These are phyloP conservation scores for Daldinia caldariorum DNA, from an alignment of 495 filamentous ascomycete species.

Conservation along the genomic window DNA sequence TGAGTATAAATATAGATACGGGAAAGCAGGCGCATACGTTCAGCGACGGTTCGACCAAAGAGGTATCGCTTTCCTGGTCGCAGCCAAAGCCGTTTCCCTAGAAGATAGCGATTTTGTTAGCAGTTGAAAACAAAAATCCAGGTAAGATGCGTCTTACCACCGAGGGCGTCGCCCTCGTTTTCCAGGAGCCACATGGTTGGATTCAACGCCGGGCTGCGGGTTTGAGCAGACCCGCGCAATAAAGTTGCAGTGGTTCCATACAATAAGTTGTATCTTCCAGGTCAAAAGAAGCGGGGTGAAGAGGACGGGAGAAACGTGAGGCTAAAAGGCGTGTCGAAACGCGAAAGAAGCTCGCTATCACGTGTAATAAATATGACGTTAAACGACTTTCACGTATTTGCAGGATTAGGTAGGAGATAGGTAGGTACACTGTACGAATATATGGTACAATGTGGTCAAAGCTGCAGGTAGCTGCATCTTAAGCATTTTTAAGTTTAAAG, in stretches of 20 bases:
- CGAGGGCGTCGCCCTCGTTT: conserved; percentile 62
- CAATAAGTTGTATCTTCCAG: conserved; percentile 1
- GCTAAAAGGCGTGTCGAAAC: conserved; percentile 19
- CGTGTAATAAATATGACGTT: conserved; percentile 18
- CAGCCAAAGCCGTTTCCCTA: conserved; percentile 81
- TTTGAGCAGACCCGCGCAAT: not conserved
- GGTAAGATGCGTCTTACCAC: conserved; percentile 49
- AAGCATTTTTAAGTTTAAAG: too few species aligned
- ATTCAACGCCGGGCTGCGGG: not conserved
- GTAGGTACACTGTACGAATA: too few species aligned
- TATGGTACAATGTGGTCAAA: too few species aligned
- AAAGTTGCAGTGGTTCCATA: conserved; percentile 1
- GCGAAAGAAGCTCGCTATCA: conserved; percentile 39
- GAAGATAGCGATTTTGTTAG: conserved; percentile 18
- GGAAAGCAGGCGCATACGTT: conserved; percentile 53
- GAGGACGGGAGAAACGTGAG: conserved; percentile 22
- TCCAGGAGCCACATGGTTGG: conserved; percentile 69
- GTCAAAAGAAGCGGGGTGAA: conserved; percentile 12
- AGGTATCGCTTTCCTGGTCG: conserved; percentile 83
- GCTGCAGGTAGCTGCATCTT: too few species aligned
- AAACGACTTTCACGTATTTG: too few species aligned
- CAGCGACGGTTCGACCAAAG: conserved; percentile 70
- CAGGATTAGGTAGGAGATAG: too few species aligned
- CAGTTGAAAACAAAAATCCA: not conserved
- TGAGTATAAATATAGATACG: not conserved